Evolutionary conservation across 139 green algal genomes (phyloP).

Genomic region (Volvox reticuliferus): DNA sequence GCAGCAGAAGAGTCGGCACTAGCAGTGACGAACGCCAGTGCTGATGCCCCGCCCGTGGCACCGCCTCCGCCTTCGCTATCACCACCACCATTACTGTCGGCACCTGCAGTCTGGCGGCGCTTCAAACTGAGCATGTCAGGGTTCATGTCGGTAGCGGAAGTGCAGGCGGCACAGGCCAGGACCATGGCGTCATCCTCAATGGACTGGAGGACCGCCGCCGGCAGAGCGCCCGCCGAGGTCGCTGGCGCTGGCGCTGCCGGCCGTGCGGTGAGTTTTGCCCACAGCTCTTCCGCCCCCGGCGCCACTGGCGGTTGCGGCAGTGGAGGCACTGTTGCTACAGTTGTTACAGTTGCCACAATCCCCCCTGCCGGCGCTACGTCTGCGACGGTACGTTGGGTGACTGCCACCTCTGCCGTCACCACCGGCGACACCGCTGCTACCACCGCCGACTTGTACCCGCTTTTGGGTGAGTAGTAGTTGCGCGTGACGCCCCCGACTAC

Average conservation of each 20-base stretch:
- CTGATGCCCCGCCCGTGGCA: too few relatives aligned
- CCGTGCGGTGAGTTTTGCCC: not conserved
- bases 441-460: not conserved
- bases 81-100: not conserved
- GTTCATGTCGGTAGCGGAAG: slow-evolving; percentile 20
- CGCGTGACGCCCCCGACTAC: not conserved
- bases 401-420: not conserved
- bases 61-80: too few relatives aligned
- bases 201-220: not conserved
- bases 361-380: not conserved
- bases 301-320: not conserved
- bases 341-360: not conserved
- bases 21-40: too few relatives aligned
- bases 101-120: not conserved
- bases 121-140: slow-evolving; percentile 9
- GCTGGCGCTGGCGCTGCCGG: too few relatives aligned
- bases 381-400: not conserved
- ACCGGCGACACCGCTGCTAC: not conserved
- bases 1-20: too few relatives aligned
- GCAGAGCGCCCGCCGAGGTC: too few relatives aligned
- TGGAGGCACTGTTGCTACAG: not conserved
- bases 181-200: slow-evolving; percentile 32
- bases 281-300: not conserved
- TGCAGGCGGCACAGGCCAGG: slow-evolving; percentile 3
- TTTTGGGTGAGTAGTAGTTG: slow-evolving; percentile 24